Evolutionary conservation across 305 asterid genomes (phyloP).

Genomic region (Fraxinus greggii): DNA sequence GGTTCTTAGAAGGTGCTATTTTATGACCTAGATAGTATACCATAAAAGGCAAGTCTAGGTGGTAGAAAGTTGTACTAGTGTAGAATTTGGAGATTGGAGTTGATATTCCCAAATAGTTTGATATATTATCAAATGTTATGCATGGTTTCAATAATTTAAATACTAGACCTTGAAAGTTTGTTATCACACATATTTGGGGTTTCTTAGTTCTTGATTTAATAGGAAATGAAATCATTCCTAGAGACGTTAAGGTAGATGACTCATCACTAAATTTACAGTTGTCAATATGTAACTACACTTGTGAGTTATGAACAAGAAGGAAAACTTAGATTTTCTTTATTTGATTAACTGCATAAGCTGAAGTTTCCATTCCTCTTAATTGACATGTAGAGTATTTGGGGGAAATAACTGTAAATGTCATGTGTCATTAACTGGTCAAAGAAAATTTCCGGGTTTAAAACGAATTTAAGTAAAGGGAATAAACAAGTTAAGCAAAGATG

Average conservation of each 20-base stretch:
- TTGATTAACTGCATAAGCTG: not conserved
- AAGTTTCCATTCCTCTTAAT: not conserved
- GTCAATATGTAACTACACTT: not conserved
- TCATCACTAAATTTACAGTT: not conserved
- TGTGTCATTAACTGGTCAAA: not conserved
- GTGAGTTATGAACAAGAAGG: not conserved
- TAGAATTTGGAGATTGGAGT: not conserved
- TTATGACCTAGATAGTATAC: not conserved
- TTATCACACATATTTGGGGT: not conserved
- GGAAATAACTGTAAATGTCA: not conserved
- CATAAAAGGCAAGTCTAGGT: not conserved
- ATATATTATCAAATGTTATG: not conserved
- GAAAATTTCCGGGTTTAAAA: not conserved
- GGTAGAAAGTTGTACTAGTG: not conserved
- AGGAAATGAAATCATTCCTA: not conserved
- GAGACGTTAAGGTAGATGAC: not conserved
- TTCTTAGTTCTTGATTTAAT: not conserved
- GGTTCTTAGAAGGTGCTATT: not conserved
- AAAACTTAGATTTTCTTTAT: constrained; percentile 1
- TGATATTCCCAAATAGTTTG: not conserved
- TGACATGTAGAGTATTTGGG: not conserved
- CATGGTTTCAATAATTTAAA: not conserved
- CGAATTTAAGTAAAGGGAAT: not conserved
- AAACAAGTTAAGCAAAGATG: not conserved
- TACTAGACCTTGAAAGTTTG: not conserved